phyloP scores from a whole-genome alignment of 805 yeast genomes.

The Wickerhamiella dianesei region DNA sequence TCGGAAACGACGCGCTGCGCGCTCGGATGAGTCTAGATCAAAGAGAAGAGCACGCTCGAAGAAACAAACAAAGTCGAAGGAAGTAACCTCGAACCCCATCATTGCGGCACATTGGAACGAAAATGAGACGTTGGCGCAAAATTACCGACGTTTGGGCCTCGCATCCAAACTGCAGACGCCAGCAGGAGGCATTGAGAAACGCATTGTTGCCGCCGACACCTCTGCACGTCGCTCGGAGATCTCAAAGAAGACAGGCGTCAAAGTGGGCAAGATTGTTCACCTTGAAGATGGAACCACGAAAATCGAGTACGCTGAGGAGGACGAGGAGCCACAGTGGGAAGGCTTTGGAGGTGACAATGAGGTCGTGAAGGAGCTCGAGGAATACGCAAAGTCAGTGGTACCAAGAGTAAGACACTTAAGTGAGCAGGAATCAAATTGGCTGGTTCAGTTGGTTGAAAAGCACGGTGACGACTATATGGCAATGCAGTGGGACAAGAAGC shows the following conservation, averaged over 20 bases:
- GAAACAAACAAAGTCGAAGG: conserved; percentile 52
- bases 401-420: conserved; percentile 34
- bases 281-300: conserved; percentile 16
- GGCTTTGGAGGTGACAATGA: conserved; percentile 41
- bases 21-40: conserved; percentile 43
- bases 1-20: conserved; percentile 68
- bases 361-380: conserved; percentile 60
- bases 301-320: conserved; percentile 26
- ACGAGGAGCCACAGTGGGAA: conserved; percentile 38
- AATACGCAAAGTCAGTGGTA: conserved; percentile 33
- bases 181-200: conserved; percentile 73
- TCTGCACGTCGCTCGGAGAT: not conserved
- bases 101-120: conserved; percentile 88
- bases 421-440: conserved; percentile 66
- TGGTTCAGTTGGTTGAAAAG: conserved; percentile 46
- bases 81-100: conserved; percentile 59
- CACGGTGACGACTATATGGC: conserved; percentile 79
- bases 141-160: conserved; percentile 72
- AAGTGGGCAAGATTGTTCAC: conserved; percentile 20
- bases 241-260: conserved; percentile 20
- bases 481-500: conserved; percentile 85
- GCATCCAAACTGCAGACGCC: conserved; percentile 47
- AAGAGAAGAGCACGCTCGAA: conserved; percentile 60
- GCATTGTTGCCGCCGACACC: conserved; percentile 15
- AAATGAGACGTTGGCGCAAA: conserved; percentile 65